Percentiles rank a stretch among this genome's conserved stretches.
Conservation (phyloP, 2,329 filamentous ascomycete species). For the Fusarium xyrophilum region DNA sequence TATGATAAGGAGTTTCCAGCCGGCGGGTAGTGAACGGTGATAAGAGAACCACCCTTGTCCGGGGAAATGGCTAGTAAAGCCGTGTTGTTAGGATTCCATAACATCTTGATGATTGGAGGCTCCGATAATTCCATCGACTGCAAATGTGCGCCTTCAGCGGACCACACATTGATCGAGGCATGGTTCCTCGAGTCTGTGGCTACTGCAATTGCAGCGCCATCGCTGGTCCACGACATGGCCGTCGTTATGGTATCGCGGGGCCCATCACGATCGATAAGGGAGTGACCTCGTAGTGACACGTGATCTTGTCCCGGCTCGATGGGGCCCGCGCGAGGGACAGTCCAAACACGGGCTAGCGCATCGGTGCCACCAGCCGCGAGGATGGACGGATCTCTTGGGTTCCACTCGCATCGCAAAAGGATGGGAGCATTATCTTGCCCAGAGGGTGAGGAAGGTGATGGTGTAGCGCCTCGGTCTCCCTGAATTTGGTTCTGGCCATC, state of each 20-base stretch:
- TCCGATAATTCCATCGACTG: constrained; percentile 64
- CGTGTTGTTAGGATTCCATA: constrained; percentile 64
- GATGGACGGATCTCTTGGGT: constrained; percentile 68
- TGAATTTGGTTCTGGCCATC: constrained; percentile 48
- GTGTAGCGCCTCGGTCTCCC: constrained; percentile 44
- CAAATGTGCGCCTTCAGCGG: constrained; percentile 58
- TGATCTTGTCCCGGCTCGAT: constrained; percentile 51
- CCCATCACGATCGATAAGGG: constrained; percentile 61
- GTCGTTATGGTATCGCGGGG: constrained; percentile 62
- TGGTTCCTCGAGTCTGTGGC: constrained; percentile 61
- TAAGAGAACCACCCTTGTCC: constrained; percentile 58
- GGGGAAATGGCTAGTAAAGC: constrained; percentile 65
- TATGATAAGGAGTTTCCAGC: constrained; percentile 56
- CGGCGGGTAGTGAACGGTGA: constrained; percentile 61
- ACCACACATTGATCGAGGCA: constrained; percentile 64
- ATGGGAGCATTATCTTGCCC: constrained; percentile 62
- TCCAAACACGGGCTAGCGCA: constrained; percentile 74
- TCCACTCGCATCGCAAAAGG: constrained; percentile 73
- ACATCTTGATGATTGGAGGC: constrained; percentile 67
- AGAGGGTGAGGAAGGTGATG: constrained; percentile 48
- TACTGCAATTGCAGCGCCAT: constrained; percentile 63
- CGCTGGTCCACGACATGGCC: constrained; percentile 66
- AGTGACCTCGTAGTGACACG: constrained; percentile 48
- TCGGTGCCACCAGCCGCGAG: constrained; percentile 73
- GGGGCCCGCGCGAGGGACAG: constrained; percentile 62